A percentile compares a stretch with the other conserved stretches of the same genome.
Conservation (phyloP, 257 asterid species). For the Primulina huaijiensis region DNA sequence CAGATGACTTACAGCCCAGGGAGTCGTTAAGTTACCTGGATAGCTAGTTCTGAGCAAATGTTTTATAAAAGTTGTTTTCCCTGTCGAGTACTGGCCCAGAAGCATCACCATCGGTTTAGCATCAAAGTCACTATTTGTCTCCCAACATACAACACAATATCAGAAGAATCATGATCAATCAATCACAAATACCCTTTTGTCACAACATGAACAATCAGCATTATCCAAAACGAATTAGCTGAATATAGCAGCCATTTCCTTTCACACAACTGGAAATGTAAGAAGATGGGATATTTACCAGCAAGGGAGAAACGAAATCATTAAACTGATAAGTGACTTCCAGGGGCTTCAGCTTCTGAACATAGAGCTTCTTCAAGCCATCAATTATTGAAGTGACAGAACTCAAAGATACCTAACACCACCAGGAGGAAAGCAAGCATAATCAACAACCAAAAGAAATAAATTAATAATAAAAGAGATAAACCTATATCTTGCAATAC, state of each 20-base stretch:
- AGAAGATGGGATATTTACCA: slow-evolving; percentile 48
- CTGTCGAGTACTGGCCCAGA: slow-evolving; percentile 96
- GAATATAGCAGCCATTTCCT: neutral
- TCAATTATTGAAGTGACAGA: slow-evolving; percentile 87
- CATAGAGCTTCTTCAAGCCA: slow-evolving; percentile 88
- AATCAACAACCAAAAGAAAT: slow-evolving; percentile 18
- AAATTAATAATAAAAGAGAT: slow-evolving; percentile 11
- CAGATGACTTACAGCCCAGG: slow-evolving; percentile 14
- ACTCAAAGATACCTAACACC: slow-evolving; percentile 57
- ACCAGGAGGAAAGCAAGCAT: slow-evolving; percentile 22
- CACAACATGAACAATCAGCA: slow-evolving; percentile 13
- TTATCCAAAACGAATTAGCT: neutral
- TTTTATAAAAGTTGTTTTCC: slow-evolving; percentile 94
- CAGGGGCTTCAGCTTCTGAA: slow-evolving; percentile 84
- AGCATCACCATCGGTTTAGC: slow-evolving; percentile 99
- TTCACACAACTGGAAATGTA: slow-evolving; percentile 10
- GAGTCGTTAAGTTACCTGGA: slow-evolving; percentile 55
- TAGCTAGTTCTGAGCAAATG: slow-evolving; percentile 80
- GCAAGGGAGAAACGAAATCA: slow-evolving; percentile 84
- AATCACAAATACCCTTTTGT: slow-evolving; percentile 16
- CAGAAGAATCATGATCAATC: slow-evolving; percentile 24
- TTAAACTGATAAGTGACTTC: slow-evolving; percentile 75
- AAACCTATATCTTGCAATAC: neutral
- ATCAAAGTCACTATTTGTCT: slow-evolving; percentile 91
- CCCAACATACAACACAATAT: slow-evolving; percentile 29